Evolutionary conservation across 345 rosid genomes (phyloP).

Genomic region (Eucalyptus cladocalyx): DNA sequence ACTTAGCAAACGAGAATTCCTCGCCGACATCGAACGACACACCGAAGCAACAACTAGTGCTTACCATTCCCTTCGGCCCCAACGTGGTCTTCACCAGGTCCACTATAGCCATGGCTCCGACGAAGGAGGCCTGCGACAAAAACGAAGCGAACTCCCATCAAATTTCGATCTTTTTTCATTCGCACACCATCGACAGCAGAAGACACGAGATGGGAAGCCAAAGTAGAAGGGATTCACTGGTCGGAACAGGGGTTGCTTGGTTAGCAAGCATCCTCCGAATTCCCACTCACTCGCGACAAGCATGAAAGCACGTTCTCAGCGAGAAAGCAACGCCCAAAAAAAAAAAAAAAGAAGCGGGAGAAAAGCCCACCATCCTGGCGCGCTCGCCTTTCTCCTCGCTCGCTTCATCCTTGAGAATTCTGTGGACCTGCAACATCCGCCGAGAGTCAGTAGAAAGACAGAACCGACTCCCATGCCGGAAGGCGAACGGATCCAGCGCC

Average conservation of each 20-base stretch:
- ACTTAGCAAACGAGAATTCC: neutral
- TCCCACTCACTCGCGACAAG: neutral
- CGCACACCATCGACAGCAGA: neutral
- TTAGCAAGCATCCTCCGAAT: neutral
- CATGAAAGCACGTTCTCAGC: neutral
- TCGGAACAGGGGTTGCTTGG: neutral
- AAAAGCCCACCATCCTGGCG: constrained; percentile 65
- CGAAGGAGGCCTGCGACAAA: constrained; percentile 59
- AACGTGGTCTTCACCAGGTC: constrained; percentile 90
- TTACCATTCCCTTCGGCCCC: constrained; percentile 98
- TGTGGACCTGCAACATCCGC: constrained; percentile 33
- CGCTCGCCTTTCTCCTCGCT: constrained; percentile 93
- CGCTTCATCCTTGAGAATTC: constrained; percentile 85
- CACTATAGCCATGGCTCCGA: constrained; percentile 92
- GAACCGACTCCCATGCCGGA: neutral
- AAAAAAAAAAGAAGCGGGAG: neutral
- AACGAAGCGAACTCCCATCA: neutral
- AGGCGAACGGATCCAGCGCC: neutral
- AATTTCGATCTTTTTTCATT: neutral
- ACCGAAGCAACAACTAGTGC: neutral
- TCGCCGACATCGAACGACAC: neutral
- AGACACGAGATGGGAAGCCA: neutral
- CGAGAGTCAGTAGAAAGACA: neutral
- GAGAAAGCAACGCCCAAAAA: neutral
- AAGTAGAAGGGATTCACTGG: neutral